Conservation (phyloP, 1,284 basidiomycete species). For the Earliella scabrosa region DNA sequence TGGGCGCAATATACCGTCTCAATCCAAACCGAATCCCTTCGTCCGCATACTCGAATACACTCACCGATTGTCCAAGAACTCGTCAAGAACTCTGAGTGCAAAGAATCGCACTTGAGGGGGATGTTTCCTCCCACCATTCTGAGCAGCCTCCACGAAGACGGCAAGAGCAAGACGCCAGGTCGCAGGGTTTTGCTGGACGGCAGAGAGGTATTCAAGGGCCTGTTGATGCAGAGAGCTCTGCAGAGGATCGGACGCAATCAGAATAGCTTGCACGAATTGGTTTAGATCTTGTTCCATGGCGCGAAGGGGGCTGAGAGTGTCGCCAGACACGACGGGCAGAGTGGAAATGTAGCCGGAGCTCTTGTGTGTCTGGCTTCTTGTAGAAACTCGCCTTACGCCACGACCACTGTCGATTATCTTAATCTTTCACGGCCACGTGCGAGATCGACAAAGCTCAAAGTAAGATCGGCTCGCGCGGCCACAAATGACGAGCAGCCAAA, state of each 20-base stretch:
- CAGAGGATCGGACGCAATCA: conserved; percentile 81
- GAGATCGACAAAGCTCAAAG: conserved; percentile 17
- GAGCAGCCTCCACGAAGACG: conserved; percentile 68
- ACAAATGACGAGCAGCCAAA: too few species aligned
- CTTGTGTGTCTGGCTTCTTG: conserved; percentile 13
- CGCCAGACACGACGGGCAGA: conserved; percentile 16
- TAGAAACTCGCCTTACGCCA: conserved; percentile 5
- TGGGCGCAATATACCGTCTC: not conserved
- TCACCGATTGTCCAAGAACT: conserved; percentile 85
- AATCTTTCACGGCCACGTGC: conserved; percentile 29
- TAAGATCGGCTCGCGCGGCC: too few species aligned
- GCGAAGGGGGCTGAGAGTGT: conserved; percentile 1
- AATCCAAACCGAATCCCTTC: not conserved
- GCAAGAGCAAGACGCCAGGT: conserved; percentile 82
- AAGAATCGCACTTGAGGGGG: conserved; percentile 82
- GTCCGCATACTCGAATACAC: conserved; percentile 32
- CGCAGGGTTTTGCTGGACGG: conserved; percentile 74
- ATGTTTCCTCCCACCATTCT: conserved; percentile 67
- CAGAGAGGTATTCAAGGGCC: conserved; percentile 81
- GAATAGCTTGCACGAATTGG: conserved; percentile 81
- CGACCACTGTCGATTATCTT: conserved; percentile 25
- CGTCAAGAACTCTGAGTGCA: conserved; percentile 83
- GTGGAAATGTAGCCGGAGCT: not conserved
- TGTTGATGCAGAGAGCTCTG: conserved; percentile 74
- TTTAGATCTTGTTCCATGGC: conserved; percentile 75